phyloP scores from a whole-genome alignment of 192 early-diverging fungal genomes.

The Coemansia sp. region DNA sequence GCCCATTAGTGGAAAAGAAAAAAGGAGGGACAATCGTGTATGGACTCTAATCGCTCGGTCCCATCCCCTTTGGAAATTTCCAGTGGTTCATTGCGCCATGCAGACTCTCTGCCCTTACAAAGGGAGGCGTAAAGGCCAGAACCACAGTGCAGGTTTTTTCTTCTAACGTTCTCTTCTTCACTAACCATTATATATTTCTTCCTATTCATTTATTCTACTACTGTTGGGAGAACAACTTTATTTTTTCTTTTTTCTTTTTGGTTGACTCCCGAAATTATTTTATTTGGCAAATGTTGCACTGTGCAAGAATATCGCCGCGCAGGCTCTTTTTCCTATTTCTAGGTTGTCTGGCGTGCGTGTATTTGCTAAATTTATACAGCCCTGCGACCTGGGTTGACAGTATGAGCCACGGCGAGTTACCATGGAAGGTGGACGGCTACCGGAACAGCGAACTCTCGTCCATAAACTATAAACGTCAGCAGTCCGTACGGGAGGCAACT shows the following conservation, averaged over 20 bases:
- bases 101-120: no score
- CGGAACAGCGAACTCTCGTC: conserved; percentile 6
- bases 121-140: no score
- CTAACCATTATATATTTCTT: neutral
- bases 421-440: neutral
- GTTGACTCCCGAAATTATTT: no score
- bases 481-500: conserved; percentile 44
- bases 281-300: conserved; percentile 4
- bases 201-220: neutral
- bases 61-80: no score
- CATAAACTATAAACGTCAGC: conserved; percentile 31
- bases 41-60: no score
- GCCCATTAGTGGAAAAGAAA: no score
- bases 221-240: neutral
- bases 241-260: no score
- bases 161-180: no score
- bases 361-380: conserved; percentile 16
- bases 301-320: conserved; percentile 23
- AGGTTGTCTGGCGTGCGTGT: conserved; percentile 18
- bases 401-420: conserved; percentile 14
- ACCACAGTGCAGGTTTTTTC: no score
- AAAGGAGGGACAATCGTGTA: no score
- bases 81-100: no score
- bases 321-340: conserved; percentile 26
- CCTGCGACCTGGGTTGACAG: conserved; percentile 6